phyloP scores from a whole-genome alignment of 495 filamentous ascomycete genomes.

The Aspergillus funiculosus region DNA sequence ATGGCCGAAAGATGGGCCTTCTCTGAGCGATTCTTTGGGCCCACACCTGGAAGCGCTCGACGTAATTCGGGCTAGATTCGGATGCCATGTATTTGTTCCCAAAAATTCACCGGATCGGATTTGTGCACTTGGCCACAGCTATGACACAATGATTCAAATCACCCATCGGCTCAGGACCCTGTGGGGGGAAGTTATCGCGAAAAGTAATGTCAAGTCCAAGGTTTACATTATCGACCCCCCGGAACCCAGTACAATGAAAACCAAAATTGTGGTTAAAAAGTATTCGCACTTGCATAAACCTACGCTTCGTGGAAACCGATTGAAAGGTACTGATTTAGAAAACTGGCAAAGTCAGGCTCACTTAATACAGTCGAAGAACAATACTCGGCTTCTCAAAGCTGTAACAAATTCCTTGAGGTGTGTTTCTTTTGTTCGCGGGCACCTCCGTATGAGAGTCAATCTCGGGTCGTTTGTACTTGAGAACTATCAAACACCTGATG shows the following conservation, averaged over 20 bases:
- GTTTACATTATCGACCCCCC: slow-evolving; percentile 41
- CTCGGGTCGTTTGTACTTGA: slow-evolving; percentile 51
- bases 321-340: slow-evolving; percentile 3
- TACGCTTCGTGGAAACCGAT: slow-evolving; percentile 6
- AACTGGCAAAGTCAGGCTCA: slow-evolving; percentile 13
- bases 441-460: slow-evolving; percentile 50
- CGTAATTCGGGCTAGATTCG: slow-evolving; percentile 34
- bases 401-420: slow-evolving; percentile 27
- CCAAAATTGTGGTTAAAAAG: slow-evolving; percentile 16
- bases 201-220: slow-evolving; percentile 25
- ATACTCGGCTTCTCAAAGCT: slow-evolving; percentile 20
- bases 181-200: slow-evolving; percentile 31
- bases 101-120: slow-evolving; percentile 30
- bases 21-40: slow-evolving; percentile 38
- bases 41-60: slow-evolving; percentile 43
- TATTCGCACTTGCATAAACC: slow-evolving; percentile 15
- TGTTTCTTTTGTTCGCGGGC: slow-evolving; percentile 31
- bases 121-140: slow-evolving; percentile 18
- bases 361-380: slow-evolving; percentile 24
- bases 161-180: slow-evolving; percentile 30
- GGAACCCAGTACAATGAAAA: slow-evolving; percentile 12
- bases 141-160: slow-evolving; percentile 27
- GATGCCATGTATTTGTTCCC: slow-evolving; percentile 24
- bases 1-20: slow-evolving; percentile 40
- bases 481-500: slow-evolving; percentile 35